Percentiles rank a stretch among this genome's conserved stretches.
Conservation (phyloP, 768 basidiomycete genomes). For the Termitomyces heimii region DNA sequence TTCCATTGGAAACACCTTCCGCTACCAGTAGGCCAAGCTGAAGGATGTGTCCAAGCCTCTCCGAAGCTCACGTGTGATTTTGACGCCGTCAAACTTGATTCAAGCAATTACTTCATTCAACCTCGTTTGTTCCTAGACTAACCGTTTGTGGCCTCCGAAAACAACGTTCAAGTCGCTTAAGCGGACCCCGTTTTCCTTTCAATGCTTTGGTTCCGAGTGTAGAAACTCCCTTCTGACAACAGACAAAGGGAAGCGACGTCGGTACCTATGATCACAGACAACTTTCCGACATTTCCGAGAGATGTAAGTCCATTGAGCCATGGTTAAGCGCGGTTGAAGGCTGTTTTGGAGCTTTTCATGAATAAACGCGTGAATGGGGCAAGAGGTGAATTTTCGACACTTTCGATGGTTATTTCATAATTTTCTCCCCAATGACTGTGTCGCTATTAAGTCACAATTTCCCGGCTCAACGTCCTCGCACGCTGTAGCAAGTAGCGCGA, state of each 20-base stretch:
- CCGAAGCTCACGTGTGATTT: not conserved
- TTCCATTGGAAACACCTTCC: too few relatives aligned
- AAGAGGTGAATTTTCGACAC: not conserved
- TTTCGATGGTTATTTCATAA: not conserved
- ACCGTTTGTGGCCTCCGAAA: not conserved
- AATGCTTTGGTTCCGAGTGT: not conserved
- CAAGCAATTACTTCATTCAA: not conserved
- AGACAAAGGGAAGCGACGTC: not conserved
- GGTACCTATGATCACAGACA: not conserved
- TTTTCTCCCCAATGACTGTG: not conserved
- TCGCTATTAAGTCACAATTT: not conserved
- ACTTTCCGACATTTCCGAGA: not conserved
- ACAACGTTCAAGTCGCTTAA: not conserved
- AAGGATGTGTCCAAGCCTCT: not conserved
- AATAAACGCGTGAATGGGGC: not conserved
- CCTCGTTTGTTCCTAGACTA: not conserved
- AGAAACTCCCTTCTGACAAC: not conserved
- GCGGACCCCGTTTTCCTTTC: not conserved
- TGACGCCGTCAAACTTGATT: not conserved
- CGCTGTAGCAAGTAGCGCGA: not conserved
- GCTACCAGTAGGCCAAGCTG: not conserved
- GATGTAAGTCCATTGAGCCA: not conserved
- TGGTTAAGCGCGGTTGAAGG: not conserved
- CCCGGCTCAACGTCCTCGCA: not conserved
- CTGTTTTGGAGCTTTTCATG: not conserved